Evolutionary conservation across 2,329 filamentous ascomycete species (phyloP).

Genomic region (Pseudogymnoascus verrucosus): DNA sequence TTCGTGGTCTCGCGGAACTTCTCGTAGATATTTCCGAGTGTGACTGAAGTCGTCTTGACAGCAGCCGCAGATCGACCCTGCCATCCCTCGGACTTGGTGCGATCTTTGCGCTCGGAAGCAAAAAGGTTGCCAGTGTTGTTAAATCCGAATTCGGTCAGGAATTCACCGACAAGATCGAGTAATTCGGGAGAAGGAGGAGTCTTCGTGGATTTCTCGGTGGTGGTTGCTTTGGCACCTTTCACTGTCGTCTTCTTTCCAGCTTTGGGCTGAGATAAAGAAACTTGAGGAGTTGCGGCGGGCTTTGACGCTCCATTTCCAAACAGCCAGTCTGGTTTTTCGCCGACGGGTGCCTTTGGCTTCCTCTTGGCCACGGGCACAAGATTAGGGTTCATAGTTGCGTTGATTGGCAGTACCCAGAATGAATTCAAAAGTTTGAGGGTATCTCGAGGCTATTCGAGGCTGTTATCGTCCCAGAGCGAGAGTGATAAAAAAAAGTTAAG

Average conservation of each 20-base stretch:
- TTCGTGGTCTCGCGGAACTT: slow-evolving; percentile 31
- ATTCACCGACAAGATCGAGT: slow-evolving; percentile 57
- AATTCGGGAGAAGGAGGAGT: slow-evolving; percentile 49
- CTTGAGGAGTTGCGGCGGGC: slow-evolving; percentile 10
- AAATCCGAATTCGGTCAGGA: slow-evolving; percentile 61
- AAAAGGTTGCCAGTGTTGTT: slow-evolving; percentile 53
- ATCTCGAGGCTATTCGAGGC: background rate
- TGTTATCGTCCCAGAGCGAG: background rate
- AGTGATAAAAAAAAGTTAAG: slow-evolving; percentile 8
- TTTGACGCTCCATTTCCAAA: slow-evolving; percentile 21
- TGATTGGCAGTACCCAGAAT: background rate
- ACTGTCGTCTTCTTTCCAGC: slow-evolving; percentile 12
- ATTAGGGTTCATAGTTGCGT: slow-evolving; percentile 22
- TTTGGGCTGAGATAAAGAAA: slow-evolving; percentile 10
- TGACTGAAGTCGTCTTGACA: slow-evolving; percentile 22
- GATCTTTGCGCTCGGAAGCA: slow-evolving; percentile 49
- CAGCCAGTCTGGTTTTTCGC: slow-evolving; percentile 26
- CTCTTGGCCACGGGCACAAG: slow-evolving; percentile 27
- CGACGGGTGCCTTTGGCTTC: slow-evolving; percentile 16
- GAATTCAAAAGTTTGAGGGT: background rate
- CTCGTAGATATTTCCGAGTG: slow-evolving; percentile 29
- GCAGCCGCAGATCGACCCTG: slow-evolving; percentile 17
- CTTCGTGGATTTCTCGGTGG: slow-evolving; percentile 16
- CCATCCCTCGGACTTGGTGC: slow-evolving; percentile 36
- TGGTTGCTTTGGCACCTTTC: background rate